phyloP scores from a whole-genome alignment of 345 rosid genomes.

The Pseudoturritis turrita region DNA sequence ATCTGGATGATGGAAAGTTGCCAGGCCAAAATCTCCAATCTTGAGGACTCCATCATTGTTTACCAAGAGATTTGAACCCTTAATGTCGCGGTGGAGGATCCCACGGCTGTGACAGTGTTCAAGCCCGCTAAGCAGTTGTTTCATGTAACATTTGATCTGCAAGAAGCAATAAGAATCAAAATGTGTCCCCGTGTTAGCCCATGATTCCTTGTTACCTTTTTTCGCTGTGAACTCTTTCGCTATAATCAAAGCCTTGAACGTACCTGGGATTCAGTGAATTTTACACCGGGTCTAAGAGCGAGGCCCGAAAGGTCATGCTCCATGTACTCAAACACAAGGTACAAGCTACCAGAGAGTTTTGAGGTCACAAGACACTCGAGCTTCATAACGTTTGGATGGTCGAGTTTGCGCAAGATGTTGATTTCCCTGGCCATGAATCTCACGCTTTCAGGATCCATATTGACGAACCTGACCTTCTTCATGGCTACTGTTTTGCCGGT shows the following conservation, averaged over 20 bases:
- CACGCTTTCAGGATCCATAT: constrained; percentile 96
- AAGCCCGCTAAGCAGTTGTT: constrained; percentile 84
- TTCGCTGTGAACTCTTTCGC: neutral
- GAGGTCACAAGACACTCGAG: constrained; percentile 92
- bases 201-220: neutral
- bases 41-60: constrained; percentile 81
- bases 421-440: constrained; percentile 98
- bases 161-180: constrained; percentile 1
- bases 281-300: constrained; percentile 74
- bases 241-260: neutral
- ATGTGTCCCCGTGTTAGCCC: neutral
- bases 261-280: constrained; percentile 51
- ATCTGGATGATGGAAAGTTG: constrained; percentile 70
- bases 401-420: constrained; percentile 75
- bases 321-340: constrained; percentile 91
- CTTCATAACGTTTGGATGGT: constrained; percentile 90
- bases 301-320: constrained; percentile 97
- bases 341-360: constrained; percentile 92
- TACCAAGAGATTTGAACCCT: constrained; percentile 90
- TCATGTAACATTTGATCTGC: constrained; percentile 94
- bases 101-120: constrained; percentile 89
- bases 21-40: constrained; percentile 96
- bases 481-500: constrained; percentile 82
- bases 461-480: constrained; percentile 91
- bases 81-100: constrained; percentile 95